Conservation (phyloP, 352 stramenopile species). For the Phytopythium delawarense region DNA sequence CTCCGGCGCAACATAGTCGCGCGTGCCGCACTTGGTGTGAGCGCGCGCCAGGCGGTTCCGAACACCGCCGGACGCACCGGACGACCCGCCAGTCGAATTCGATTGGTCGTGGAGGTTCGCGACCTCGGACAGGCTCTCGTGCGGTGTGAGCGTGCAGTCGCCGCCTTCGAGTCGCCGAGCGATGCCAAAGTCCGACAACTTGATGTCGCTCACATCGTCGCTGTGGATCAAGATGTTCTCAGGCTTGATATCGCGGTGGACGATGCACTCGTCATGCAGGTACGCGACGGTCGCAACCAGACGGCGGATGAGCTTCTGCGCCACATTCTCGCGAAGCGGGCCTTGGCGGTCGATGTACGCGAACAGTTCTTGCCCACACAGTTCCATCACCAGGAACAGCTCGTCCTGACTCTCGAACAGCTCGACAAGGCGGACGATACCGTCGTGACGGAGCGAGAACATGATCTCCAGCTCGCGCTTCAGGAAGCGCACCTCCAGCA, state of each 20-base stretch:
- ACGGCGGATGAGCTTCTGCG: conserved; percentile 61
- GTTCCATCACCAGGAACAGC: conserved; percentile 80
- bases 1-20: conserved; percentile 80
- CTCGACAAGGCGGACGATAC: conserved; percentile 74
- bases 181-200: conserved; percentile 83
- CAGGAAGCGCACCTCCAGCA: conserved; percentile 76
- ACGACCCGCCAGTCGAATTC: conserved; percentile 9
- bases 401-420: conserved; percentile 73
- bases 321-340: conserved; percentile 58
- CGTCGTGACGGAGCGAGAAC: conserved; percentile 64
- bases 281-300: conserved; percentile 82
- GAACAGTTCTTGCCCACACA: conserved; percentile 78
- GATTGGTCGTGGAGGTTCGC: conserved; percentile 44
- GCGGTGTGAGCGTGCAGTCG: conserved; percentile 57
- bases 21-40: conserved; percentile 82
- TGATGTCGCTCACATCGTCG: conserved; percentile 68
- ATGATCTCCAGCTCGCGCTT: conserved; percentile 88
- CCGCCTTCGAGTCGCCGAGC: conserved; percentile 64
- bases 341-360: conserved; percentile 77
- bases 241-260: conserved; percentile 85
- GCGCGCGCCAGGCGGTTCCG: conserved; percentile 66
- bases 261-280: conserved; percentile 77
- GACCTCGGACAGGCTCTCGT: conserved; percentile 68
- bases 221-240: conserved; percentile 78
- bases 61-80: conserved; percentile 23